A percentile compares a stretch with the other conserved stretches of the same genome.
phyloP scores from a whole-genome alignment of 305 asterid genomes.

The Plantago rigida region DNA sequence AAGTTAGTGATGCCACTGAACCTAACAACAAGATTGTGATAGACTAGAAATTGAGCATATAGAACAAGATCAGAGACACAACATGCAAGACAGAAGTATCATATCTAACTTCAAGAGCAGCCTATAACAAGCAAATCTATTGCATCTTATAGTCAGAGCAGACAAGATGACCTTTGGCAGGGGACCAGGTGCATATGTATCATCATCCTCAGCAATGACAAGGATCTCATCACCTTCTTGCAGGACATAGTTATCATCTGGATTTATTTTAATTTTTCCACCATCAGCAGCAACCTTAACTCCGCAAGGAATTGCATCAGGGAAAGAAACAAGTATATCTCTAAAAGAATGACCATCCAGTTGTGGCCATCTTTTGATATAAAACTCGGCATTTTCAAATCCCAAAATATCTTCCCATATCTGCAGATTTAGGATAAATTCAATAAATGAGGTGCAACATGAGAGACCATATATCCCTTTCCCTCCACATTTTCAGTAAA shows the following conservation, averaged over 20 bases:
- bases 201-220: conserved; percentile 98
- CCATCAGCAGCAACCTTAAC: conserved; percentile 76
- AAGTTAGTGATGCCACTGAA: not conserved
- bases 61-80: not conserved
- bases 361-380: conserved; percentile 88
- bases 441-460: conserved; percentile 12
- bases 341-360: conserved; percentile 63
- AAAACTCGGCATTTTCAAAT: conserved; percentile 93
- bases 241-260: conserved; percentile 68
- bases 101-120: conserved; percentile 9
- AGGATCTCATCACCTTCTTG: conserved; percentile 90
- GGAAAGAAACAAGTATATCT: conserved; percentile 72
- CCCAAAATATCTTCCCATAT: conserved; percentile 99
- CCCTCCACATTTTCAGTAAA: too few species aligned
- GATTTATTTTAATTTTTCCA: conserved; percentile 82
- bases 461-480: not conserved
- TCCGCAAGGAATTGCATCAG: conserved; percentile 95
- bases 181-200: conserved; percentile 87
- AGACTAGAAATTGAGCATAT: not conserved
- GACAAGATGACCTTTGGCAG: conserved; percentile 59
- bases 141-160: conserved; percentile 26
- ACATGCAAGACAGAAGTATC: not conserved
- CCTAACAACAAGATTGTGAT: not conserved
- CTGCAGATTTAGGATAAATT: conserved; percentile 33
- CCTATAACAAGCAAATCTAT: conserved; percentile 11